Evolutionary conservation across 495 filamentous ascomycete genomes (phyloP).

Genomic region (Podospora pseudocomata): DNA sequence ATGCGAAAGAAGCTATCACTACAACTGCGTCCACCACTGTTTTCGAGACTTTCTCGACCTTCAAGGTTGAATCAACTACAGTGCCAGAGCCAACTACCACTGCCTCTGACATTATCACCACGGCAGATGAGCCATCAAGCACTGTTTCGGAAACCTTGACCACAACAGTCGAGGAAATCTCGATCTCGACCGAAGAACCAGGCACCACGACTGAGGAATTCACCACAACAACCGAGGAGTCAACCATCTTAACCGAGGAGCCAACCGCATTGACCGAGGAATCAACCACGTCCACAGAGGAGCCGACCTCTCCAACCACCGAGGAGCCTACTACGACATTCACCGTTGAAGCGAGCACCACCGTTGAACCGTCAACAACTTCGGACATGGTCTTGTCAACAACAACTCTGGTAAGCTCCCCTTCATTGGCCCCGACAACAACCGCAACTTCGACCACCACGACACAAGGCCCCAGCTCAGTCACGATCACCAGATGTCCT

Average conservation of each 20-base stretch:
- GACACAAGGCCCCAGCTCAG: constrained; percentile 4
- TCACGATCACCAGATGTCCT: constrained; percentile 15
- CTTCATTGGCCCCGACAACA: background rate
- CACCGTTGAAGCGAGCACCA: background rate
- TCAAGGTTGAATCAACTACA: background rate
- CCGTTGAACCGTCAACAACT: background rate
- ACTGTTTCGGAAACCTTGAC: background rate
- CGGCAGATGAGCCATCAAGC: background rate
- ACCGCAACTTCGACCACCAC: constrained; percentile 3
- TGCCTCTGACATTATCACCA: background rate
- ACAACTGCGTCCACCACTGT: background rate
- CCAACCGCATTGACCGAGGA: background rate
- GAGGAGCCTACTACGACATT: constrained; percentile 1
- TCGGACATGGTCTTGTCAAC: constrained; percentile 4
- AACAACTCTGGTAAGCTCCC: background rate
- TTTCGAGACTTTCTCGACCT: background rate
- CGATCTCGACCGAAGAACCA: background rate
- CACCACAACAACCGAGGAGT: background rate
- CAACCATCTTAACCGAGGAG: background rate
- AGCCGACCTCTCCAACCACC: background rate
- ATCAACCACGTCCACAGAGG: background rate
- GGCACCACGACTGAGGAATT: constrained; percentile 2
- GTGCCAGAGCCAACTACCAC: background rate
- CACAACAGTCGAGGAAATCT: background rate
- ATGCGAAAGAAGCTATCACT: background rate